phyloP scores from a whole-genome alignment of 306 rosid genomes.

The Citrullus amarus region DNA sequence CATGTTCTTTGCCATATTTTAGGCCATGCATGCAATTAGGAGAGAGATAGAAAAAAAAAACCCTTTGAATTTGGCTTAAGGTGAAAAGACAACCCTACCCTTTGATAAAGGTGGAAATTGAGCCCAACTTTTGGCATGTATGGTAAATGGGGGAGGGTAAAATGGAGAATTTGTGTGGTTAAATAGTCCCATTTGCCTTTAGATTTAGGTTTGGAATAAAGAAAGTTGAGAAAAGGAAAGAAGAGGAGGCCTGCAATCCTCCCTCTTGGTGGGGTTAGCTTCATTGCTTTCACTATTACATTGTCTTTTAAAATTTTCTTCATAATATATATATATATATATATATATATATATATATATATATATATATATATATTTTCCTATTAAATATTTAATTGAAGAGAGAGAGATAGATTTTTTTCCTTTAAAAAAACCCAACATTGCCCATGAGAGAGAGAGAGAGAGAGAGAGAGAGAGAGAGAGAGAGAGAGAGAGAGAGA shows the following conservation, averaged over 20 bases:
- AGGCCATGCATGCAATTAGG: conserved; percentile 2
- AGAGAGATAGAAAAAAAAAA: background rate
- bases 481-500: conserved; percentile 1
- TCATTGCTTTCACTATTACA: conserved; percentile 38
- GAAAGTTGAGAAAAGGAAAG: conserved; percentile 22
- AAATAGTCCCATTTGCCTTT: conserved; percentile 26
- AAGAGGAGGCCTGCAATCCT: conserved; percentile 33
- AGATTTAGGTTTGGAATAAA: conserved; percentile 82
- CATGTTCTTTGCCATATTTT: background rate
- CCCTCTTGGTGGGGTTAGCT: conserved; percentile 51
- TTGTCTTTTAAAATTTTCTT: conserved; percentile 1
- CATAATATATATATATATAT: background rate
- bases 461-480: background rate
- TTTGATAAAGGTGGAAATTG: background rate
- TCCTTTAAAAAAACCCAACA: conserved; percentile 11
- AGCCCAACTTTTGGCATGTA: background rate
- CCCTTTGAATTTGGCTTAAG: background rate
- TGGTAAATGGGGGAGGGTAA: conserved; percentile 16
- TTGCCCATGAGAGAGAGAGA: background rate
- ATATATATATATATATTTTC: no score
- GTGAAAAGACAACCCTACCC: conserved; percentile 24
- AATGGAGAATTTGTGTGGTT: conserved; percentile 21
- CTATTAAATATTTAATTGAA: background rate
- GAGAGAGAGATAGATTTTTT: background rate
- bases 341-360: background rate